These are phyloP conservation scores for Salvia miltiorrhiza DNA, from an alignment of 257 asterid genomes.

Conservation along the genomic window DNA sequence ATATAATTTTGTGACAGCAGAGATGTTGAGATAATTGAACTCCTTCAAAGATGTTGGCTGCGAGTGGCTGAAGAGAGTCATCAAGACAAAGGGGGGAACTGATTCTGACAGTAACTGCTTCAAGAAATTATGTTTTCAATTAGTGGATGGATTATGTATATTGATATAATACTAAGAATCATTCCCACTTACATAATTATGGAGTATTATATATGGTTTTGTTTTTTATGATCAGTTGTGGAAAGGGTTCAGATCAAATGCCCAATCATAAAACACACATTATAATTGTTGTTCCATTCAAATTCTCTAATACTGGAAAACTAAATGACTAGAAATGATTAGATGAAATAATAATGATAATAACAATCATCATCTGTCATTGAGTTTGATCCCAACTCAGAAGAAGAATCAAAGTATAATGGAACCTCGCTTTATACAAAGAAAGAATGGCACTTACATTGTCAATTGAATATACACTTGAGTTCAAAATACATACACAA, in stretches of 20 bases:
- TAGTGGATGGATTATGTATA: constrained; percentile 4
- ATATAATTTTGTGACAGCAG: constrained; percentile 15
- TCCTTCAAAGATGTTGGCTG: constrained; percentile 43
- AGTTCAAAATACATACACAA: neutral
- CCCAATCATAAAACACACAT: no score
- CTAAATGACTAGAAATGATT: neutral
- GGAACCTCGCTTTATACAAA: constrained; percentile 19
- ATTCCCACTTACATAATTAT: neutral
- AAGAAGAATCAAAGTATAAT: neutral
- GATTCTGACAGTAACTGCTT: neutral
- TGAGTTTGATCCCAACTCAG: neutral
- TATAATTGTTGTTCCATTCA: no score
- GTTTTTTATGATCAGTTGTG: neutral
- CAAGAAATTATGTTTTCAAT: neutral
- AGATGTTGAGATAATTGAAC: constrained; percentile 36
- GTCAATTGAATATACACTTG: constrained; percentile 5
- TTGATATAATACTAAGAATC: neutral
- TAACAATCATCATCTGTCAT: neutral
- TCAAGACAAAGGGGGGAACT: constrained; percentile 2
- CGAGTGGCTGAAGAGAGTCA: constrained; percentile 29
- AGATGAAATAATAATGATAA: neutral
- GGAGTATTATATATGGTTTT: neutral
- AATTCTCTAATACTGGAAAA: neutral
- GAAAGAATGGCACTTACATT: constrained; percentile 1
- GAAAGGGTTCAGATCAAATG: neutral